Base-by-base conservation (phyloP, 2,329 filamentous ascomycete species). In the Teratosphaeria gauchensis region DNA sequence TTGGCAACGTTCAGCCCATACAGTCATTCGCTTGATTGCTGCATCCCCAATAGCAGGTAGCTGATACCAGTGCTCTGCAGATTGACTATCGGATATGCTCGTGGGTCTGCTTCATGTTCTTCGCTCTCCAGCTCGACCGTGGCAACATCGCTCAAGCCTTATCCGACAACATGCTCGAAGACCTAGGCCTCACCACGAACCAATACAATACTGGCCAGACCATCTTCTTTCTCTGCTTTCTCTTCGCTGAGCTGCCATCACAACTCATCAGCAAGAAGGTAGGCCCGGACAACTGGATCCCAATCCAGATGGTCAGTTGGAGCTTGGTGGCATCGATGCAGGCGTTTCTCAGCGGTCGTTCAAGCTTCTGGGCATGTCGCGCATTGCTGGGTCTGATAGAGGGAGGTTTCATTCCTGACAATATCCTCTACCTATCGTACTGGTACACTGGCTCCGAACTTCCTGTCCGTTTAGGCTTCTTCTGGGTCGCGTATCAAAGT, bases 211-310 rank as follows among this genome's bases (percentile, higher is more conserved):
- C 63, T 56, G 67, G 65, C n/a, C 59, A 76, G 55, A 75, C 74
- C 0, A 76, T 88, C 9, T 95, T 95, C 77, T 92, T 89, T 73
- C 80, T 83, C 28, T 90, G 89, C 73, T 95, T 95, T 75, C 89
- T 95, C 14, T 65, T 70, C 53, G 72, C 72, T 4, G 72, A 74
- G 55, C 55, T 74, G 21, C 72, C 72, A n/a, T 56, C 51, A 1
- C 76, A 78, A 58, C 69, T 79, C 5, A 71, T 78, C 14, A 75
- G 73, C 54, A 79, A 79, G 62, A 73, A 74, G 54, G 64, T 76
- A 11, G 76, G 76, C 0, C 75, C 76, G 3, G 73, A 76, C 54
- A 72, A 73, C 9, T 77, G 76, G 69, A 74, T 79, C 3, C 64
- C 68, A 3, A 64, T 68, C 14, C 68, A 69, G 46, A 70, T 69